Base-by-base conservation (phyloP, 257 asterid species). In the Nicotiana otophora region DNA sequence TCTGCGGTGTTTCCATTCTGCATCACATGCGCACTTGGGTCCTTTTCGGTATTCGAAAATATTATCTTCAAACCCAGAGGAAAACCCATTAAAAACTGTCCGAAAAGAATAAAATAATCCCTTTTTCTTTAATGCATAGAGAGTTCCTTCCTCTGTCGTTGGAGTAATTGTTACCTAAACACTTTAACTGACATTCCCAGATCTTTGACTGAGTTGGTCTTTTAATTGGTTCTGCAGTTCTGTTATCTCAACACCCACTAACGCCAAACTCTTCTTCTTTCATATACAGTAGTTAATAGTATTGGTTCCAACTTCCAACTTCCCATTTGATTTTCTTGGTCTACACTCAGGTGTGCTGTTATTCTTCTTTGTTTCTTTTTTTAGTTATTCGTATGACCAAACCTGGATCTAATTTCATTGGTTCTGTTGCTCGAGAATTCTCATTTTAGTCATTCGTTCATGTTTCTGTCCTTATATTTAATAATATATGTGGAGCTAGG, bases 21-120 rank as follows among this genome's bases (percentile, higher is more conserved):
- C 84, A 48, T 85, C 94, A 91, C 94, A 88, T 88, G 94, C 92
- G 83, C 87, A 77, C 81, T 8, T 46, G 62, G 42, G 80, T 74
- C 80, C 80, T 51, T 74, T 74, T 48, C 80, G 62, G 17, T 74
- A 74, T 51, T 74, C 80, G 9, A 74, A 74, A 74, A 26, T 55
- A 57, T 72, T 46, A 10, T 23, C 39, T 70, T 42, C 60, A 70
- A 70, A 58, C 3, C 62, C 9, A 5, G 5, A 53, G 17, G 17
- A 36, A 33, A 67, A 70, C 0, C 34, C 60, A 42, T 20, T 42
- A 39, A 72, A 72, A 72, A 72, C 14, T 55, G 78, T 42, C 11
- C 58, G 12, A 42, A 46, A 72, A 72, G 7, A 1, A 70, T 48
- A 28, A 23, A 74, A 7, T 12, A 74, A 74, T 2, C 16, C 23